These are phyloP conservation scores for Candida smagusa DNA, from an alignment of 1,139 yeast species.

Conservation along the genomic window DNA sequence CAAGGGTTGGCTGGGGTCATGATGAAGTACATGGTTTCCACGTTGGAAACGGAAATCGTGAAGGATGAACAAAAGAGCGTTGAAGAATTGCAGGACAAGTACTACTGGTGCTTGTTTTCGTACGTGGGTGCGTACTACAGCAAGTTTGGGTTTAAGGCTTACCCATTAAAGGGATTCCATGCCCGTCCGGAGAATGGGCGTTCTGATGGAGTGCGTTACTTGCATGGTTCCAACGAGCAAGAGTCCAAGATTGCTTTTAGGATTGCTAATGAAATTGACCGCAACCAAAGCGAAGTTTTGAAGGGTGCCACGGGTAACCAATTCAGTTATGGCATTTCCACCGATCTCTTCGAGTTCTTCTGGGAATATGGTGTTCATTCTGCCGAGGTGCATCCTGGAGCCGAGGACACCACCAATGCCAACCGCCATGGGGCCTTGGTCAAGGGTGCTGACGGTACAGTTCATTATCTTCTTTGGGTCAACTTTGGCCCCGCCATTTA, in stretches of 20 bases:
- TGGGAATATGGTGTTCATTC: not conserved
- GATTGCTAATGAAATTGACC: not conserved
- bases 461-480: slow-evolving; percentile 6
- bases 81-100: slow-evolving; percentile 30
- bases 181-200: not conserved
- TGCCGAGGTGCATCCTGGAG: not conserved
- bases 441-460: slow-evolving; percentile 1
- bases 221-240: not conserved
- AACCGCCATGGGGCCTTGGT: slow-evolving; percentile 4
- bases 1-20: slow-evolving; percentile 31
- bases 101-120: slow-evolving; percentile 36
- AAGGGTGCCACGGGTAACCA: not conserved
- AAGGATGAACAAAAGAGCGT: slow-evolving; percentile 8
- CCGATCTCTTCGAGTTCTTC: not conserved
- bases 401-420: not conserved
- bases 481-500: slow-evolving; percentile 2
- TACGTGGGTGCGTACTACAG: slow-evolving; percentile 32
- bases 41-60: slow-evolving; percentile 27
- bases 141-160: slow-evolving; percentile 38
- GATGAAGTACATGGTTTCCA: slow-evolving; percentile 26
- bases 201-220: not conserved
- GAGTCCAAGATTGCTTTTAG: not conserved
- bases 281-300: not conserved
- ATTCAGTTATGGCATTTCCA: not conserved
- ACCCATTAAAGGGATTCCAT: slow-evolving; percentile 34